Evolutionary conservation across 345 rosid species (phyloP).

Genomic region (Tarenaya hassleriana): DNA sequence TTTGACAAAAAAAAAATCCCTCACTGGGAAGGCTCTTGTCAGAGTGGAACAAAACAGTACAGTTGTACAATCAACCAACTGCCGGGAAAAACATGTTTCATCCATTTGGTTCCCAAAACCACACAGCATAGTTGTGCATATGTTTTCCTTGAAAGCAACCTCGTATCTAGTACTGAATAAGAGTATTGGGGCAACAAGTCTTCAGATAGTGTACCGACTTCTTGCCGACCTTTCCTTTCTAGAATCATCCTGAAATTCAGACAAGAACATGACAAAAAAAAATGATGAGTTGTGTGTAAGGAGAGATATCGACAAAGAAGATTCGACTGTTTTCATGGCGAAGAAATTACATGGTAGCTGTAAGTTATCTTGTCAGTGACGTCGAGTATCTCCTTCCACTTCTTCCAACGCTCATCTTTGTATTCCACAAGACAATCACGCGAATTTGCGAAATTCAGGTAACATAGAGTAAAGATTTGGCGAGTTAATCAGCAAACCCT

Average conservation of each 20-base stretch:
- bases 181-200: not conserved
- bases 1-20: too few species aligned
- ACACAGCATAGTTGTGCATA: too few species aligned
- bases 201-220: conserved; percentile 63
- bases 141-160: too few species aligned
- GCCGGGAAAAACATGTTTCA: too few species aligned
- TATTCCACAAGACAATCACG: conserved; percentile 11
- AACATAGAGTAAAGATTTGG: too few species aligned
- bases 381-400: conserved; percentile 90
- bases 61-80: too few species aligned
- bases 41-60: too few species aligned
- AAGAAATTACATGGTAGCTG: conserved; percentile 63
- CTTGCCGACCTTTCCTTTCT: conserved; percentile 25
- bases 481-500: too few species aligned
- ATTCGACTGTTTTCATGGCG: not conserved
- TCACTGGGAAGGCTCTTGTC: too few species aligned
- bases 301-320: not conserved
- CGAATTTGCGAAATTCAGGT: too few species aligned
- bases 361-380: conserved; percentile 65
- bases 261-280: conserved; percentile 7
- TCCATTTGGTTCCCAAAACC: too few species aligned
- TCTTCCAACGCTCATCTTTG: conserved; percentile 76
- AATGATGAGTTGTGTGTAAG: not conserved
- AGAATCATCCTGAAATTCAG: conserved; percentile 62
- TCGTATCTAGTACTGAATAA: too few species aligned